Conservation (phyloP, 768 basidiomycete species). For the Xerocomus brunneocitrinus region DNA sequence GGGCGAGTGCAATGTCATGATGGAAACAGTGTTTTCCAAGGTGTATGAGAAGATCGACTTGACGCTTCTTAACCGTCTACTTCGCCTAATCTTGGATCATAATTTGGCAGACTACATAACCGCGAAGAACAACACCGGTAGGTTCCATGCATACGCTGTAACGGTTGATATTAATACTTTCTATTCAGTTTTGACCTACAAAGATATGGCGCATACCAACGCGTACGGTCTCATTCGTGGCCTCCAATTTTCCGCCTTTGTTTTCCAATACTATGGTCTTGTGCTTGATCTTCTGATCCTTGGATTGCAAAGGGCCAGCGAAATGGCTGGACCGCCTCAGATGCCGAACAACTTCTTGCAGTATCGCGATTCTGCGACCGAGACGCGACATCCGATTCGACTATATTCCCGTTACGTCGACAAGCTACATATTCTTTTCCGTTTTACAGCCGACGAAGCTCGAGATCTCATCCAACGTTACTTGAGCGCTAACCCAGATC, state of each 20-base stretch:
- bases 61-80: constrained; percentile 89
- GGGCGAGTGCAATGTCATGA: constrained; percentile 96
- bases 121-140: constrained; percentile 93
- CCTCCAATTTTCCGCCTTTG: constrained; percentile 96
- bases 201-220: constrained; percentile 98
- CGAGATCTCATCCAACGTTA: constrained; percentile 98
- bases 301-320: constrained; percentile 95
- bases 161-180: constrained; percentile 1
- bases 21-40: constrained; percentile 97
- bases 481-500: constrained; percentile 95
- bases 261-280: constrained; percentile 98
- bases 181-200: constrained; percentile 71
- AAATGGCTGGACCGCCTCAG: constrained; percentile 98
- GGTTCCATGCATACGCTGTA: constrained; percentile 8
- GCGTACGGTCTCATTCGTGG: constrained; percentile 96
- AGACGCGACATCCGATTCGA: constrained; percentile 96
- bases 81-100: constrained; percentile 96
- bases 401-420: constrained; percentile 98
- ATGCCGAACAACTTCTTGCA: constrained; percentile 99
- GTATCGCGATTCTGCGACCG: constrained; percentile 90
- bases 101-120: constrained; percentile 99
- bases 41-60: constrained; percentile 99
- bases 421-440: constrained; percentile 90
- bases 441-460: constrained; percentile 96
- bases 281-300: constrained; percentile 94